These are phyloP conservation scores for Pleurotus salmoneostramineus DNA, from an alignment of 768 basidiomycete species.

Conservation along the genomic window DNA sequence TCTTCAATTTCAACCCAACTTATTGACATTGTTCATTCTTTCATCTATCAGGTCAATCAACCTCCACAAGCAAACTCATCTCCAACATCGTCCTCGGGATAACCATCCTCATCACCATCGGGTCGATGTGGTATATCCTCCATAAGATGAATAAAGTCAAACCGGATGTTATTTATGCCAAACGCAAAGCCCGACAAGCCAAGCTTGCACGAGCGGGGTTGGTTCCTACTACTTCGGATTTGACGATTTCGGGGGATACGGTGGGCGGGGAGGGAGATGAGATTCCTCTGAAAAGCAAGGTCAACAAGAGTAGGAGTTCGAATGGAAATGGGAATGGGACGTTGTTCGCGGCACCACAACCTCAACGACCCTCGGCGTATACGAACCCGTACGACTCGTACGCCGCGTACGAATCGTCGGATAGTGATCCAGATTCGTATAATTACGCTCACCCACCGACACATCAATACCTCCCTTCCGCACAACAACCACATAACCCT, in stretches of 20 bases:
- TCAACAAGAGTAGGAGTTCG: neutral
- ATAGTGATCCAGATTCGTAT: constrained; percentile 13
- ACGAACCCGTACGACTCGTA: neutral
- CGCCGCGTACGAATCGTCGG: neutral
- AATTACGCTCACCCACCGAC: constrained; percentile 11
- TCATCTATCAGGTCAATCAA: constrained; percentile 32
- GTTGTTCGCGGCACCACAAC: neutral
- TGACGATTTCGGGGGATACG: constrained; percentile 9
- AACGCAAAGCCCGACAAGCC: constrained; percentile 68
- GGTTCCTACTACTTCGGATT: constrained; percentile 10
- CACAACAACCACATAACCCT: too few relatives aligned
- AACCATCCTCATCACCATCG: constrained; percentile 67
- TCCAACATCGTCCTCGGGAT: constrained; percentile 64
- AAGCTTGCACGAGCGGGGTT: constrained; percentile 35
- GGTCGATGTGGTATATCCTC: constrained; percentile 84
- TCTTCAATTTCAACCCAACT: neutral
- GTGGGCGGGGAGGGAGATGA: constrained; percentile 5
- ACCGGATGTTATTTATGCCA: constrained; percentile 60
- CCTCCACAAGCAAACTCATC: constrained; percentile 56
- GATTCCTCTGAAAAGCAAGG: constrained; percentile 22
- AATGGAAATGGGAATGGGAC: too few relatives aligned
- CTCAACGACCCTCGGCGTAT: neutral
- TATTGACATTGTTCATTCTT: too few relatives aligned
- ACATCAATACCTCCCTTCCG: neutral
- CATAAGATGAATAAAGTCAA: constrained; percentile 67